Base-by-base conservation (phyloP, 176 grass and related monocot species). In the Alopecurus myosuroides region DNA sequence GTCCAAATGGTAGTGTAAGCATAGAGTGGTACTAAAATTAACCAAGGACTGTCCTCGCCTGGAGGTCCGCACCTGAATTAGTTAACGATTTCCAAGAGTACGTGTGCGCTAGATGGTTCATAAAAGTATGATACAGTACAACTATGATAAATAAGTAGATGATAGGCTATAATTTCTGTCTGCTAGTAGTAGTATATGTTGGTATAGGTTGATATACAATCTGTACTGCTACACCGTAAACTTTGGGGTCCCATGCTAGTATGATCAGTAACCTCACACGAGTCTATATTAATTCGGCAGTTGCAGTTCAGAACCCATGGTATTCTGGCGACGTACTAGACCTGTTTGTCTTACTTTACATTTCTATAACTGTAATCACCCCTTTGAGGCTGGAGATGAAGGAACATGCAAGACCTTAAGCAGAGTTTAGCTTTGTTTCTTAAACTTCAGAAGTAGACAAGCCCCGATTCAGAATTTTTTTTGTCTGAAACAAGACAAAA, bases 21-120 rank as follows among this genome's bases (percentile, higher is more conserved):
- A 66, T 77, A 56, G 40, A 11, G n/a, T 35, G 7, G 7, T 3
- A 35, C n/a, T 35, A 25, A 77, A 62, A 11, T 45, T 71, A 69
- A 34, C 45, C 72, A 51, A 75, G 45, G 45, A 12, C 15, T 86
- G 84, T 65, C 84, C 84, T 72, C 34, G 29, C 35, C 56, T 73
- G 49, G 73, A 65, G 40, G 53, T 73, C 19, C 81, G 73, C 1
- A 6, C 15, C 41, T 57, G 0, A 13, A 39, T 79, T 83, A 79
- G 22, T 76, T 78, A 29, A 60, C 53, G 73, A 78, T 33, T 72
- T 78, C 55, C 79, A 78, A 35, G 64, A 36, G 79, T 90, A 86
- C 79, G 73, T 83, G 73, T 82, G 79, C 48, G 65, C 44, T 72
- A 12, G 5, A 86, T 86, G 51, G 39, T 86, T 34, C 62, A 63